These are phyloP conservation scores for Lepraria neglecta DNA, from an alignment of 495 filamentous ascomycete genomes.

Conservation along the genomic window DNA sequence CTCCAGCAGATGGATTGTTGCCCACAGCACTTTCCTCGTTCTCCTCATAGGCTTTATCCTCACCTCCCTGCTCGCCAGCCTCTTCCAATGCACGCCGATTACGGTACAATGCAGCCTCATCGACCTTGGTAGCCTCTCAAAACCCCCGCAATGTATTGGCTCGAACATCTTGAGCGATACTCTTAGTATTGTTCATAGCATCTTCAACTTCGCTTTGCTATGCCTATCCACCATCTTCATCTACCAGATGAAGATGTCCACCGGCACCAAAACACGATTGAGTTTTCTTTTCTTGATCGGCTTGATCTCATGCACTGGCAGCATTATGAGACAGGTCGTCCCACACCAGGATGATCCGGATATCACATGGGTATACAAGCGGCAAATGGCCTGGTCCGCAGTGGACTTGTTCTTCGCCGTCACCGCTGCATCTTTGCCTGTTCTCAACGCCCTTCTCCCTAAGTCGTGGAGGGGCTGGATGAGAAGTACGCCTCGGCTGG, in stretches of 20 bases:
- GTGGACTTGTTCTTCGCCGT: conserved; percentile 4
- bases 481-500: neutral
- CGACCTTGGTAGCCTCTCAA: neutral
- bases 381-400: neutral
- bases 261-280: neutral
- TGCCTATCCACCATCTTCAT: neutral
- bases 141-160: neutral
- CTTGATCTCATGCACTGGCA: neutral
- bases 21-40: neutral
- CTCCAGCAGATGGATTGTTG: neutral
- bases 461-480: neutral
- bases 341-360: neutral
- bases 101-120: neutral
- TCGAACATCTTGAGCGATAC: neutral
- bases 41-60: neutral
- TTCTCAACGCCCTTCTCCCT: neutral
- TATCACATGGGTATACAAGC: neutral
- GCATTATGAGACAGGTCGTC: neutral
- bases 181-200: neutral
- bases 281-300: neutral
- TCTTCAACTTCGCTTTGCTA: neutral
- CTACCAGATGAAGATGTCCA: neutral
- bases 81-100: neutral
- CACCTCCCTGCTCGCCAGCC: neutral
- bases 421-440: neutral